phyloP scores from a whole-genome alignment of 2,329 filamentous ascomycete species.

The Xylariaceae sp. region DNA sequence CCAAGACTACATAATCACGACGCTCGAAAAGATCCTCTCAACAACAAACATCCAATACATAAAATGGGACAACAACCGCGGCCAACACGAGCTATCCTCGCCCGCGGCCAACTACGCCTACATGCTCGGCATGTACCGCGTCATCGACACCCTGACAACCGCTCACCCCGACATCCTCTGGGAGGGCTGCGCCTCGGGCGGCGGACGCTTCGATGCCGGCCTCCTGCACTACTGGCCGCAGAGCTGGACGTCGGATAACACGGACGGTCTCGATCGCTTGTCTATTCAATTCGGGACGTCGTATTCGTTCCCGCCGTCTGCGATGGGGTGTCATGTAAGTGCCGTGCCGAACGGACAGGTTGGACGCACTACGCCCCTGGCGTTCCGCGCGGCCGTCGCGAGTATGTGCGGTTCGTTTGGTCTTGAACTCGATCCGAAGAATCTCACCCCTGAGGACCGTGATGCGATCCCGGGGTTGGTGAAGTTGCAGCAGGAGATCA shows the following conservation, averaged over 20 bases:
- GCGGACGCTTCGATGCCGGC: conserved; percentile 59
- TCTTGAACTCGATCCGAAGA: conserved; percentile 54
- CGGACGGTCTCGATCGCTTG: conserved; percentile 56
- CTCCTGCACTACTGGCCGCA: conserved; percentile 61
- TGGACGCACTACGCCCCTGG: conserved; percentile 48
- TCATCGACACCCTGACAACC: conserved; percentile 55
- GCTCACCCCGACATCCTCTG: conserved; percentile 58
- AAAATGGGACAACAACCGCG: conserved; percentile 66
- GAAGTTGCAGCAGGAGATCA: conserved; percentile 49
- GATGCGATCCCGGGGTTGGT: conserved; percentile 50
- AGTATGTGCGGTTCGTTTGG: conserved; percentile 66
- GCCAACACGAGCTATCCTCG: conserved; percentile 53
- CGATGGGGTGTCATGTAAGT: conserved; percentile 63
- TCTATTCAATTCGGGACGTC: conserved; percentile 60
- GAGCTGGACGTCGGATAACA: conserved; percentile 62
- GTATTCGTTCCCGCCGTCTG: conserved; percentile 55
- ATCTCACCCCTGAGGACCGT: conserved; percentile 47
- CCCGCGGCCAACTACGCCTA: conserved; percentile 53
- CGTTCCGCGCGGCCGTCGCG: conserved; percentile 59
- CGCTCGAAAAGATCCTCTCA: conserved; percentile 49
- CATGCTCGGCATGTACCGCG: conserved; percentile 58
- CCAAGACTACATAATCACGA: conserved; percentile 56
- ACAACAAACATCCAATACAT: conserved; percentile 53
- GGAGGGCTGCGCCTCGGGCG: conserved; percentile 62
- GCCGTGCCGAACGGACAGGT: conserved; percentile 56